phyloP scores from a whole-genome alignment of 2,329 filamentous ascomycete genomes.

The Leptoxyphium fumago region DNA sequence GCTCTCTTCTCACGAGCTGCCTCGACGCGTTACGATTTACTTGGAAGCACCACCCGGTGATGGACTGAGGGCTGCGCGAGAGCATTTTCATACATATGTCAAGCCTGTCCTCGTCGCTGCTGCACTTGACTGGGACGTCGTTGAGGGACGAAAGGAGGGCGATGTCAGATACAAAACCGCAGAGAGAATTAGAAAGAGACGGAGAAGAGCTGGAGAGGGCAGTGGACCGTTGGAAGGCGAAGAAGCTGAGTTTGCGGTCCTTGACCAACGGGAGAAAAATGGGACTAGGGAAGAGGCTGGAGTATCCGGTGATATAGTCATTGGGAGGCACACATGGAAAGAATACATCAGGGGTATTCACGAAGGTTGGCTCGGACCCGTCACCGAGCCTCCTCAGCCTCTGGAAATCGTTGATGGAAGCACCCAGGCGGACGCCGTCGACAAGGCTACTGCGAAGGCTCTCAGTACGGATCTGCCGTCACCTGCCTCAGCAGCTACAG shows the following conservation, averaged over 20 bases:
- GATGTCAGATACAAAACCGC: constrained; percentile 78
- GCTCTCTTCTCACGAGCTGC: constrained; percentile 56
- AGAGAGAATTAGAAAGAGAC: constrained; percentile 58
- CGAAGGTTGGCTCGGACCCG: constrained; percentile 87
- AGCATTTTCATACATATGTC: constrained; percentile 91
- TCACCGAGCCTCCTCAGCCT: constrained; percentile 42
- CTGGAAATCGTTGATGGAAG: constrained; percentile 9
- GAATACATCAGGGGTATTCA: constrained; percentile 88
- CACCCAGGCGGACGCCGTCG: constrained; percentile 7
- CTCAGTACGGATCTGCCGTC: constrained; percentile 1
- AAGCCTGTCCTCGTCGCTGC: constrained; percentile 85
- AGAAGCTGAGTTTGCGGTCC: constrained; percentile 45
- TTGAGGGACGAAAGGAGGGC: constrained; percentile 84
- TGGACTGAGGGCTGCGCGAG: constrained; percentile 67
- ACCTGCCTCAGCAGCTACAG: constrained; percentile 7
- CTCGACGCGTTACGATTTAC: constrained; percentile 73
- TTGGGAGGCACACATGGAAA: constrained; percentile 91
- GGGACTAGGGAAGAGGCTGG: constrained; percentile 60
- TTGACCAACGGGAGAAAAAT: constrained; percentile 47
- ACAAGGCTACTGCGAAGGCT: constrained; percentile 9
- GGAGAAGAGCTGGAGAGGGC: constrained; percentile 45
- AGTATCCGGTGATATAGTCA: constrained; percentile 67
- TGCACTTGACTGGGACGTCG: constrained; percentile 88
- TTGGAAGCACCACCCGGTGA: constrained; percentile 78
- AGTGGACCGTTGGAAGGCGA: constrained; percentile 30